Percentiles rank a stretch among this genome's conserved stretches.
phyloP scores from a whole-genome alignment of 208 protist genomes.

The Kentomonas sorsogonicus region DNA sequence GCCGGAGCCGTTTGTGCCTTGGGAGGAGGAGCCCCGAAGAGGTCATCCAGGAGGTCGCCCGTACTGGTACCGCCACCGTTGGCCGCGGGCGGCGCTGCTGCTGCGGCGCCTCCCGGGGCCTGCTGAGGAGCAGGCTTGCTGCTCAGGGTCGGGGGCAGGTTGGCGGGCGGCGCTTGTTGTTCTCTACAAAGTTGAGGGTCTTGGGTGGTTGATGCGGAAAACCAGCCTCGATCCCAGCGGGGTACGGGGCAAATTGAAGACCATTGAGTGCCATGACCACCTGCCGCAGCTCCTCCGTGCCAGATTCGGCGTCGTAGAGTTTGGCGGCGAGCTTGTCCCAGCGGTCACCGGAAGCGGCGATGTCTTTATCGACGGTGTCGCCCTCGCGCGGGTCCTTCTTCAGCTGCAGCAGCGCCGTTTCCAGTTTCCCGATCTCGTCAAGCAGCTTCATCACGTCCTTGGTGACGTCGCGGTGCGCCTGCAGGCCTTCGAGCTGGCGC shows the following conservation, averaged over 20 bases:
- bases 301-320: conserved; percentile 67
- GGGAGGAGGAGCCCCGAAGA: conserved; percentile 48
- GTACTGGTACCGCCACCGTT: conserved; percentile 8
- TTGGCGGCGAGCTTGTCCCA: conserved; percentile 72
- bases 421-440: conserved; percentile 58
- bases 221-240: conserved; percentile 59
- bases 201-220: conserved; percentile 69
- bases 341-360: conserved; percentile 43
- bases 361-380: too few species aligned
- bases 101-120: conserved; percentile 2
- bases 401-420: conserved; percentile 46
- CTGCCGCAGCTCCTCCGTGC: conserved; percentile 61
- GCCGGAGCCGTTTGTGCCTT: conserved; percentile 11
- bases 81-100: neutral
- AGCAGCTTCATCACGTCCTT: conserved; percentile 71
- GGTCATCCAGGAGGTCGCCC: conserved; percentile 66
- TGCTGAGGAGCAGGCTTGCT: neutral
- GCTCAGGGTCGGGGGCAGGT: conserved; percentile 27
- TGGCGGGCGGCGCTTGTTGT: conserved; percentile 58
- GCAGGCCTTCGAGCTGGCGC: conserved; percentile 55
- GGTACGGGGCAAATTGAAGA: conserved; percentile 82
- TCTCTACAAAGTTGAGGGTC: conserved; percentile 65
- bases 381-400: conserved; percentile 10
- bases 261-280: conserved; percentile 70
- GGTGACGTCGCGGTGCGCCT: conserved; percentile 66